Conservation (phyloP, 2,329 filamentous ascomycete species). For the Aureobasidium sp. region DNA sequence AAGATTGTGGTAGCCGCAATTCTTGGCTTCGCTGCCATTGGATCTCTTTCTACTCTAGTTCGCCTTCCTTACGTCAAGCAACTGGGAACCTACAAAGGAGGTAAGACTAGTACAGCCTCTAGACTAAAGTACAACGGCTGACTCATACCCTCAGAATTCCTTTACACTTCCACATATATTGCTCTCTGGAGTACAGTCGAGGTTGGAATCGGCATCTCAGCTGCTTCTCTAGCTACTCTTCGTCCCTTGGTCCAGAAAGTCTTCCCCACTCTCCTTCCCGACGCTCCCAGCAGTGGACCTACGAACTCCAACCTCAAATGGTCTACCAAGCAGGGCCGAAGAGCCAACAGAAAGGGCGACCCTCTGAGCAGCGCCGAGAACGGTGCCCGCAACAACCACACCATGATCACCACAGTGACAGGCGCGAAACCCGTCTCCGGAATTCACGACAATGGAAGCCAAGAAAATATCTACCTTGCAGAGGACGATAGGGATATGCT, state of each 20-base stretch:
- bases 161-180: slow-evolving; percentile 30
- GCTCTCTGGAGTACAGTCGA: slow-evolving; percentile 38
- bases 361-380: not conserved
- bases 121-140: slow-evolving; percentile 45
- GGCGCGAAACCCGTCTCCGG: not conserved
- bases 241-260: slow-evolving; percentile 35
- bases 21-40: slow-evolving; percentile 35
- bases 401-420: slow-evolving; percentile 13
- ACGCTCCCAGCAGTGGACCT: not conserved
- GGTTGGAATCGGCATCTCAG: slow-evolving; percentile 38
- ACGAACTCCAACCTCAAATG: slow-evolving; percentile 12
- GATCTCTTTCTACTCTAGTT: slow-evolving; percentile 45
- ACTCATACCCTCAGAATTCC: slow-evolving; percentile 24
- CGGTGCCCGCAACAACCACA: not conserved
- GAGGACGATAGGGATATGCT: not conserved
- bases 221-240: slow-evolving; percentile 36
- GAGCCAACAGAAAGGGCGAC: not conserved
- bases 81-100: slow-evolving; percentile 43
- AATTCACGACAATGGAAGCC: not conserved
- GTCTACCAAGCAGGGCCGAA: not conserved
- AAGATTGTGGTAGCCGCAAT: slow-evolving; percentile 39
- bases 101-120: slow-evolving; percentile 30
- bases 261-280: slow-evolving; percentile 16
- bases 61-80: slow-evolving; percentile 49
- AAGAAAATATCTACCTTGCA: slow-evolving; percentile 17